These are phyloP conservation scores for Dioszegia hungarica DNA, from an alignment of 768 basidiomycete species.

Conservation along the genomic window DNA sequence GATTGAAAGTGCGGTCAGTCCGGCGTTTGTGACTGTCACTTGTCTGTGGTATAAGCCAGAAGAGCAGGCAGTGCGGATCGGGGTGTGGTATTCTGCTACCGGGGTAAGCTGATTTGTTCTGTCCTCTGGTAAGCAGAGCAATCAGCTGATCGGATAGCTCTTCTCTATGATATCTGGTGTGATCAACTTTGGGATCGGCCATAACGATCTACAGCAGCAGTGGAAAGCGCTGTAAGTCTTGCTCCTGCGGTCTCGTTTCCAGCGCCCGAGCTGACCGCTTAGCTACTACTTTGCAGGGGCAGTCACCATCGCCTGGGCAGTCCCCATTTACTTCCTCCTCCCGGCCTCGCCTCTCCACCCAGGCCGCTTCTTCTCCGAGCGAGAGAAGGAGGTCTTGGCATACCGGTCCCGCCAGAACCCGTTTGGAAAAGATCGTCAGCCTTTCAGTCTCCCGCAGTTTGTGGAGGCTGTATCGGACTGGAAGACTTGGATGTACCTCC, in stretches of 20 bases:
- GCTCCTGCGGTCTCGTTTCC: background rate
- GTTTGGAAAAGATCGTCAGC: slow-evolving; percentile 24
- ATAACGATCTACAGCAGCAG: slow-evolving; percentile 20
- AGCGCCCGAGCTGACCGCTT: background rate
- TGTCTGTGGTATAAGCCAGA: slow-evolving; percentile 49
- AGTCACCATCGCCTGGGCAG: slow-evolving; percentile 45
- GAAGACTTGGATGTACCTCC: slow-evolving; percentile 47
- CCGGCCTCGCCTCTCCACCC: slow-evolving; percentile 44
- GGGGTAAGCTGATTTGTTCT: slow-evolving; percentile 23
- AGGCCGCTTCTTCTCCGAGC: slow-evolving; percentile 39
- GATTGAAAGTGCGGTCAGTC: slow-evolving; percentile 45
- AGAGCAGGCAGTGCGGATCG: slow-evolving; percentile 47
- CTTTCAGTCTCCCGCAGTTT: slow-evolving; percentile 38
- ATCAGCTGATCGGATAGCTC: slow-evolving; percentile 22
- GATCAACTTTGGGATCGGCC: slow-evolving; percentile 50
- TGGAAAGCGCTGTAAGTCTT: slow-evolving; percentile 47
- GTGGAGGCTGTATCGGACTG: slow-evolving; percentile 44
- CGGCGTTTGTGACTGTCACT: slow-evolving; percentile 50
- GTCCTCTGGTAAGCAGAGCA: background rate
- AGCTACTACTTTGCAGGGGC: slow-evolving; percentile 45
- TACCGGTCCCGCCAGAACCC: slow-evolving; percentile 34
- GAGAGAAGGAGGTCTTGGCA: slow-evolving; percentile 37
- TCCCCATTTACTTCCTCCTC: slow-evolving; percentile 44
- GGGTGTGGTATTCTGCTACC: slow-evolving; percentile 49
- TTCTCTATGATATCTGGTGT: slow-evolving; percentile 49